Evolutionary conservation across 768 basidiomycete genomes (phyloP), one percentile per base, ranked within the genome.

Genomic region (Boletus rex-veris): DNA sequence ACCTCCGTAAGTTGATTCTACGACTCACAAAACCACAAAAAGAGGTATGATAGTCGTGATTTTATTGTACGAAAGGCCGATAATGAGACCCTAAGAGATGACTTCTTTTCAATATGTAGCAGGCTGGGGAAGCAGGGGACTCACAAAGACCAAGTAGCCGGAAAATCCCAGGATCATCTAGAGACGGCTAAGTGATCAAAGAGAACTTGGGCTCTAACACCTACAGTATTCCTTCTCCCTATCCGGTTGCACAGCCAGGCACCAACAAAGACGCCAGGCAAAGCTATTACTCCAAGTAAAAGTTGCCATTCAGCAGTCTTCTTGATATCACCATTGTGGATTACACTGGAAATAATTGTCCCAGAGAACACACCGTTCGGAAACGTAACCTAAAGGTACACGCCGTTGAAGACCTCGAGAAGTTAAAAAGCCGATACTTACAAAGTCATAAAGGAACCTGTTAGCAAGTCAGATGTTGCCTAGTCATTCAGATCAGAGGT

Each of bases 381-480:
- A 66, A 86, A 88, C 5, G 83, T 83, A 30, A 89, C 77, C 81
- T 83, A 30, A 52, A 3, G 15, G 53, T 21, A 33, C 45, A 50
- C 12, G 9, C n/a, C 30, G 18, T 51, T 15, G 12, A 58, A 38
- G 45, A n/a, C 21, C 4, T 26, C 28, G 7, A 44, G 5, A 48
- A 7, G 16, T n/a, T 26, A 15, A 26, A 42, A 44, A 19, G 1
- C 21, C 9, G 40, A 37, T 49, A 40, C 64, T 55, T 59, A 79
- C 81, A 53, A 86, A 86, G 68, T 88, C 86, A 60, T 88, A 87
- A 39, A 86, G 74, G 69, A 85, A 85, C 84, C 83, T 84, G 46
- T 19, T 28, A 3, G 35, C 46, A 45, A 45, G 42, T 64, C 37
- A 59, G 52, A 48, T 33, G 26, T 37, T 10, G 24, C 21, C 4